Conservation (phyloP, 1,284 basidiomycete genomes). For the Rhodotorula sp. region DNA sequence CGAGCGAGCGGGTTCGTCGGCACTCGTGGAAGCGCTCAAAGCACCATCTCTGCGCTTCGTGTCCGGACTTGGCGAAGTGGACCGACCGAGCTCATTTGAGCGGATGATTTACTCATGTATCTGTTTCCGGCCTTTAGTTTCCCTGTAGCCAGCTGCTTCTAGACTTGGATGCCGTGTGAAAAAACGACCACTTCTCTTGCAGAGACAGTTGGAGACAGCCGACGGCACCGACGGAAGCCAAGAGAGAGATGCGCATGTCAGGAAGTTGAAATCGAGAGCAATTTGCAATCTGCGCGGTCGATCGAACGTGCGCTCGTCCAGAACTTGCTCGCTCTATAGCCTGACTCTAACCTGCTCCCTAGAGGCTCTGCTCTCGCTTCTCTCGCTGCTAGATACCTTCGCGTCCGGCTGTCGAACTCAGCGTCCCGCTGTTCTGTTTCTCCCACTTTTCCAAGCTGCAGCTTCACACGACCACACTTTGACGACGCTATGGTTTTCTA, state of each 20-base stretch:
- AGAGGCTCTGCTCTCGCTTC: too few species aligned
- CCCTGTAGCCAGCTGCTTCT: background rate
- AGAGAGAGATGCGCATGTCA: background rate
- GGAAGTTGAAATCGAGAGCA: too few species aligned
- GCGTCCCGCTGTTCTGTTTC: too few species aligned
- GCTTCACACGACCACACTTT: background rate
- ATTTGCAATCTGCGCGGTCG: background rate
- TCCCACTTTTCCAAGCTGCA: background rate
- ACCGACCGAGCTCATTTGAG: constrained; percentile 26
- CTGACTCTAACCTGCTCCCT: too few species aligned
- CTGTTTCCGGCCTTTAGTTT: too few species aligned
- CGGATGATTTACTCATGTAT: background rate
- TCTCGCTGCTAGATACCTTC: too few species aligned
- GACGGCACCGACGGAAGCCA: background rate
- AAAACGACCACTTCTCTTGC: too few species aligned
- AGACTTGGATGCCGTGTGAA: too few species aligned
- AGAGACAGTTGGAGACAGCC: too few species aligned
- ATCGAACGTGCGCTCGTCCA: too few species aligned
- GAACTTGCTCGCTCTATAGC: too few species aligned
- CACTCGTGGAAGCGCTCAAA: constrained; percentile 31
- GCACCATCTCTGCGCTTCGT: constrained; percentile 29
- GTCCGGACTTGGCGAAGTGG: constrained; percentile 33
- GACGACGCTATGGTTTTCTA: constrained; percentile 13
- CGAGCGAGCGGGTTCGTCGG: constrained; percentile 31
- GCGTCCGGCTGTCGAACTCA: too few species aligned